Evolutionary conservation across 371 early-diverging fungal species (phyloP).

Genomic region (Chytridium lagenaria): DNA sequence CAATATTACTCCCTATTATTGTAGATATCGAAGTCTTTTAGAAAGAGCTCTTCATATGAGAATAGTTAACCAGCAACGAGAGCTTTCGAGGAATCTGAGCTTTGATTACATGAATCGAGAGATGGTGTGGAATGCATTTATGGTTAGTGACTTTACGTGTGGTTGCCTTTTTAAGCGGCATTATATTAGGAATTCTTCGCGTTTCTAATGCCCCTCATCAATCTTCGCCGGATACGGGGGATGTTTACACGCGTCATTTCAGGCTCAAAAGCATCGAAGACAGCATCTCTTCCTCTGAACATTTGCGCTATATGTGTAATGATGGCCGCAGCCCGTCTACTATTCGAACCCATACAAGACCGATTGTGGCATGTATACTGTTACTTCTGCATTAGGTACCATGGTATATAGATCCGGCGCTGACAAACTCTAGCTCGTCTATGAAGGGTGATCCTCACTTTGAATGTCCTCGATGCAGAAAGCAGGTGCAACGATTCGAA

Average conservation of each 20-base stretch:
- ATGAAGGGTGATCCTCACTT: conserved; percentile 76
- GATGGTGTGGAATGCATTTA: conserved; percentile 93
- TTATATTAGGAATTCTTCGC: conserved; percentile 77
- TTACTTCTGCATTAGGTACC: conserved; percentile 83
- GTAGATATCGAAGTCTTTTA: conserved; percentile 73
- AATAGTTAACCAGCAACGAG: conserved; percentile 79
- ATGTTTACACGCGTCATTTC: conserved; percentile 34
- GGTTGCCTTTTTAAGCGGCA: not conserved
- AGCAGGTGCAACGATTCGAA: too few species aligned
- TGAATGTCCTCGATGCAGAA: conserved; percentile 74
- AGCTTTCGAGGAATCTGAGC: conserved; percentile 77
- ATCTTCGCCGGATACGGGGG: conserved; percentile 73
- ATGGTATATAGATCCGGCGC: too few species aligned
- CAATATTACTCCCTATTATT: not conserved
- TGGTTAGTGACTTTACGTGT: conserved; percentile 62
- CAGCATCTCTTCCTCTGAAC: conserved; percentile 57
- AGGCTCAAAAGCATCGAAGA: conserved; percentile 44
- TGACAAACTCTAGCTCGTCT: conserved; percentile 68
- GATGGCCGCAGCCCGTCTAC: conserved; percentile 49
- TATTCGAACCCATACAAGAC: conserved; percentile 74
- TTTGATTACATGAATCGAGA: conserved; percentile 94
- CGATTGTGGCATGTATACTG: conserved; percentile 84
- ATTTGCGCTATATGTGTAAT: conserved; percentile 78
- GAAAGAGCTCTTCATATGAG: conserved; percentile 84
- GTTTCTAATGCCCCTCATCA: conserved; percentile 85